Conservation (phyloP, 2,329 filamentous ascomycete species). For the Trichophyton rubrum region DNA sequence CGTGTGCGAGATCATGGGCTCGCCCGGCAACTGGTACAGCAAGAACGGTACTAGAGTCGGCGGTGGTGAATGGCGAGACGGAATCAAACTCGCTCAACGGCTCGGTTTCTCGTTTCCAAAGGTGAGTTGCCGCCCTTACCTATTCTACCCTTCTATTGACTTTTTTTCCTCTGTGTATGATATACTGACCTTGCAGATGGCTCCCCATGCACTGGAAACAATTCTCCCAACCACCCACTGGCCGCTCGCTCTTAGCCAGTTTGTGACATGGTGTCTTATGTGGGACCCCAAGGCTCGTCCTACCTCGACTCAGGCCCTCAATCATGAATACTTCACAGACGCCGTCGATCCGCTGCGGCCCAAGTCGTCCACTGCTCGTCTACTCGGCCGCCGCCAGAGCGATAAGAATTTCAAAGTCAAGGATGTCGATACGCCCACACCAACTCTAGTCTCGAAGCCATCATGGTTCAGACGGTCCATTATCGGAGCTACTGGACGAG, state of each 20-base stretch:
- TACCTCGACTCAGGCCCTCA: slow-evolving; percentile 84
- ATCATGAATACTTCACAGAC: slow-evolving; percentile 88
- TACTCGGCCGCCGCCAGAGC: slow-evolving; percentile 81
- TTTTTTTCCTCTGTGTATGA: background rate
- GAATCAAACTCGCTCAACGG: slow-evolving; percentile 82
- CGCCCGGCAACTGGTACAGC: slow-evolving; percentile 90
- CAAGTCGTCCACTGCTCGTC: slow-evolving; percentile 75
- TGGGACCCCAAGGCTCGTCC: slow-evolving; percentile 92
- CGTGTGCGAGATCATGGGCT: slow-evolving; percentile 98
- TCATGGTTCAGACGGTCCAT: slow-evolving; percentile 97
- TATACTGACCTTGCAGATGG: slow-evolving; percentile 54
- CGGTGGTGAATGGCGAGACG: slow-evolving; percentile 95
- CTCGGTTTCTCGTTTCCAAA: slow-evolving; percentile 96
- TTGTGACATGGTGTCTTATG: slow-evolving; percentile 97
- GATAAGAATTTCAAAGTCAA: slow-evolving; percentile 55
- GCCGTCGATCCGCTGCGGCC: slow-evolving; percentile 82
- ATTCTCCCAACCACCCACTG: slow-evolving; percentile 84
- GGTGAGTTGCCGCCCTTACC: slow-evolving; percentile 26
- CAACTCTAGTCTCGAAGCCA: slow-evolving; percentile 61
- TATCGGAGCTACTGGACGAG: slow-evolving; percentile 56
- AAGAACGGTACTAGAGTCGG: slow-evolving; percentile 77
- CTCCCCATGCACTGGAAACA: slow-evolving; percentile 89
- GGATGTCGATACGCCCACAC: slow-evolving; percentile 51
- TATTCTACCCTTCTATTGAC: background rate
- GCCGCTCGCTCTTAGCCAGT: slow-evolving; percentile 75